Evolutionary conservation across 768 basidiomycete species (phyloP), one percentile per base, ranked within the genome.

Genomic region (Serendipita indica): DNA sequence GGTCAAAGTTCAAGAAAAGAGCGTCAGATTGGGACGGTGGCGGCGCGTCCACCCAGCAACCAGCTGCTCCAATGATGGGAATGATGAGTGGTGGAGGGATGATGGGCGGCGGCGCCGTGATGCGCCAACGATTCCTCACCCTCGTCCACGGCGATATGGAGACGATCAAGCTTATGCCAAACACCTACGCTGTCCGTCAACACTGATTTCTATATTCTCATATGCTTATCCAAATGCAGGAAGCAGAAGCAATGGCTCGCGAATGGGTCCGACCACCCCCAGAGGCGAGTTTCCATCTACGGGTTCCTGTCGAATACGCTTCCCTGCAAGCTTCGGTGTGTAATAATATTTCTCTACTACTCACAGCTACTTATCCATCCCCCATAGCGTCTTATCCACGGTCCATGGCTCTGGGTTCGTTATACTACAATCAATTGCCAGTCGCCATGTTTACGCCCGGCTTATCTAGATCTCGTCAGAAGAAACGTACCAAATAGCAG

Each of bases 221-320:
- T 16, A 3, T 45, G 58, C 58, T 37, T 66, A 28, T 4, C 22
- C 37, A 18, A 39, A 39, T 39, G 37, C 58, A 91, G 89, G 89
- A 91, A 70, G 79, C 89, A 22, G 86, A 88, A 64, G 78, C 76
- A 27, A 76, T 84, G 46, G 89, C 87, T 10, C 76, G 84, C 66
- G 86, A 89, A 60, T 91, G 89, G 89, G 80, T 83, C 25, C 89
- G 87, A 65, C 87, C 88, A 12, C 86, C 89, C 14, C 85, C 87
- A 57, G 86, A 84, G 68, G 83, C 79, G 37, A 70, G 76, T 43
- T 86, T 90, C 73, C 75, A 77, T 62, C 72, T 91, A 59, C 84
- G 89, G 25, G 80, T 90, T 0, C 89, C 89, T 1, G 83, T 87
- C n/a, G 89, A 91, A 69, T 89, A 78, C 70, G 89, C 86, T 1